Evolutionary conservation across 1,284 basidiomycete genomes (phyloP), one percentile per base, ranked within the genome.

Genomic region (Anthracocystis walkeri): DNA sequence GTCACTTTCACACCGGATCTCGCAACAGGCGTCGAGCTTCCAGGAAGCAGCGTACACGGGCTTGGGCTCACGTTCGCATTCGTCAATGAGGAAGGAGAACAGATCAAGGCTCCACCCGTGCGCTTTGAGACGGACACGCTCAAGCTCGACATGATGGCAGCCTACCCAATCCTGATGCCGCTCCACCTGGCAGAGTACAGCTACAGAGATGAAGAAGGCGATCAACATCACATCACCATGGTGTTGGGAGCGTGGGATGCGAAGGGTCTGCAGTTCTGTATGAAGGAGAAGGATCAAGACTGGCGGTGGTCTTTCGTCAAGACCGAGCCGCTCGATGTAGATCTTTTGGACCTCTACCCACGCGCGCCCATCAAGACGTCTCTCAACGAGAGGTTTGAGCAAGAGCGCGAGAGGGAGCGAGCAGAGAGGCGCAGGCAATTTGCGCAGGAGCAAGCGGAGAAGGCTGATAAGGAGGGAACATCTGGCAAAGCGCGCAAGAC

Each of bases 91-190:
- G 65, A 71, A 0, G 73, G 67, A 16, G 59, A 61, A 27, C 64
- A 58, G 42, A 44, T 71, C 45, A 61, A 45, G 10, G 38, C 54
- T 23, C 61, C 73, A 1, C 64, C 67, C 2, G 41, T 75, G 8
- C 46, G 58, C 4, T 76, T 76, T 25, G 69, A 76, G 54, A 51
- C 65, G 5, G 59, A 69, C 2, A 65, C 69, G 45, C 55, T 76
- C 46, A 72, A 76, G 49, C 42, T 73, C 20, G 65, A 72, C 20
- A 54, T 76, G 61, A 29, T 76, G 41, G 74, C 74, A 21, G 65
- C 65, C 8, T 76, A 76, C 20, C 74, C 74, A 18, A 58, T 76
- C 41, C 55, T 76, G 27, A 72, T 76, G 65, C 74, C 74, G 25
- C 48, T 76, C 4, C 69, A 76, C 41, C 44, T 76, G 61, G 69